Evolutionary conservation across 352 stramenopile species (phyloP).

Genomic region (Phytophthora sojae): DNA sequence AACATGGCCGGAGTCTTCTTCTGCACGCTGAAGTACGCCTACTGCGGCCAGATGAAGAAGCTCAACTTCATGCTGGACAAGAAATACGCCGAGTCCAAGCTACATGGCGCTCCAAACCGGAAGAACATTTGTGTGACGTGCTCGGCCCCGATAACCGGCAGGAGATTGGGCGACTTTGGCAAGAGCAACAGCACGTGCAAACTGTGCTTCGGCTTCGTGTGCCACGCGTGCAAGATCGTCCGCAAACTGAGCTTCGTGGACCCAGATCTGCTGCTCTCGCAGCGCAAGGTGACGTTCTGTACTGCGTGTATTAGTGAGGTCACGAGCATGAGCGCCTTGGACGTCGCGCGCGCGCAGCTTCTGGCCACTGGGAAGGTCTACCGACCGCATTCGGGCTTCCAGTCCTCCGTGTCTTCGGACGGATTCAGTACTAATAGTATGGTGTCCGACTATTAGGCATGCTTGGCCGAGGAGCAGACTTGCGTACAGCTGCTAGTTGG

Average conservation of each 20-base stretch:
- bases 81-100: constrained; percentile 34
- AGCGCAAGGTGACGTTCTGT: constrained; percentile 54
- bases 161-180: constrained; percentile 28
- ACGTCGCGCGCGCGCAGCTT: constrained; percentile 43
- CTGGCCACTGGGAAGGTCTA: constrained; percentile 32
- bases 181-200: constrained; percentile 43
- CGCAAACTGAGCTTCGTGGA: constrained; percentile 50
- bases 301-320: constrained; percentile 40
- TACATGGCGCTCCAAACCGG: constrained; percentile 21
- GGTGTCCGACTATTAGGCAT: not conserved
- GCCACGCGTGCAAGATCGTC: constrained; percentile 43
- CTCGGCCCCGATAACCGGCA: constrained; percentile 20
- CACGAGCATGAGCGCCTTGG: constrained; percentile 39
- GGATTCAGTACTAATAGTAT: not conserved
- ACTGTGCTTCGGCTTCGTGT: constrained; percentile 46
- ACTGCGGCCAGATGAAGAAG: constrained; percentile 50
- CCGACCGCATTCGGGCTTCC: constrained; percentile 15
- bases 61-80: constrained; percentile 50
- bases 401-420: constrained; percentile 31
- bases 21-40: constrained; percentile 38
- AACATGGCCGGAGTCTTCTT: constrained; percentile 37
- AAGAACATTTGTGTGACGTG: constrained; percentile 44
- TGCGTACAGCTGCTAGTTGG: not conserved
- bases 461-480: not conserved
- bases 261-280: constrained; percentile 40